A percentile compares a stretch with the other conserved stretches of the same genome.
These are phyloP conservation scores for Lumnitzera racemosa DNA, from an alignment of 345 rosid genomes.

Conservation along the genomic window DNA sequence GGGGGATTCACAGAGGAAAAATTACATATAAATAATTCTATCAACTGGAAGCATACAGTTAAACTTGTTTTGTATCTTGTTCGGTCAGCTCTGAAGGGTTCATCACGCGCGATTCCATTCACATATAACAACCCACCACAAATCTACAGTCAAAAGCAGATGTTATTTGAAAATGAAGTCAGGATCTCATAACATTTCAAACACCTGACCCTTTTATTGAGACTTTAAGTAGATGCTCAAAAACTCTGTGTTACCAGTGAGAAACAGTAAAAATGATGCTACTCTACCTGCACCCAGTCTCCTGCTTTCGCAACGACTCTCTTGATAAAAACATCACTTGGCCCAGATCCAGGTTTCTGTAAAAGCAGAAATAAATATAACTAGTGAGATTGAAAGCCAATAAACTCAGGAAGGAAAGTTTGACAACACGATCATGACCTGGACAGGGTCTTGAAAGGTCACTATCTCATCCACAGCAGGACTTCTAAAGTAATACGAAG, in stretches of 20 bases:
- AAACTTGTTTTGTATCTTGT: conserved; percentile 29
- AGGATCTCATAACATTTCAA: no score
- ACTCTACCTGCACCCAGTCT: conserved; percentile 69
- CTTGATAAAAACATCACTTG: conserved; percentile 62
- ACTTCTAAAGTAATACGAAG: conserved; percentile 60
- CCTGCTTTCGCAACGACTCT: conserved; percentile 82
- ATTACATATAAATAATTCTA: no score
- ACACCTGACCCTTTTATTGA: no score
- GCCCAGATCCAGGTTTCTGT: conserved; percentile 50
- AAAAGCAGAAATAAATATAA: conserved; percentile 18
- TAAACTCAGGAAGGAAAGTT: no score
- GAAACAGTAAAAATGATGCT: not conserved
- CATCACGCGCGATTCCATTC: conserved; percentile 32
- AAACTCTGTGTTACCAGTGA: not conserved
- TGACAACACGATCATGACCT: not conserved
- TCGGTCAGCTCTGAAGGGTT: conserved; percentile 22
- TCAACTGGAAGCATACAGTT: conserved; percentile 15
- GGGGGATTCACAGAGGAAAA: no score
- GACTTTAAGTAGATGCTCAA: no score
- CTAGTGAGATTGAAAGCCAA: no score
- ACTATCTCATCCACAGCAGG: conserved; percentile 77
- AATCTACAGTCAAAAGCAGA: conserved; percentile 20
- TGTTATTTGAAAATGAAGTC: no score
- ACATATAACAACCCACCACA: conserved; percentile 26
- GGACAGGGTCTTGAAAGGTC: conserved; percentile 56